These are phyloP conservation scores for Prunus salicina DNA, from an alignment of 306 rosid genomes.

Conservation along the genomic window DNA sequence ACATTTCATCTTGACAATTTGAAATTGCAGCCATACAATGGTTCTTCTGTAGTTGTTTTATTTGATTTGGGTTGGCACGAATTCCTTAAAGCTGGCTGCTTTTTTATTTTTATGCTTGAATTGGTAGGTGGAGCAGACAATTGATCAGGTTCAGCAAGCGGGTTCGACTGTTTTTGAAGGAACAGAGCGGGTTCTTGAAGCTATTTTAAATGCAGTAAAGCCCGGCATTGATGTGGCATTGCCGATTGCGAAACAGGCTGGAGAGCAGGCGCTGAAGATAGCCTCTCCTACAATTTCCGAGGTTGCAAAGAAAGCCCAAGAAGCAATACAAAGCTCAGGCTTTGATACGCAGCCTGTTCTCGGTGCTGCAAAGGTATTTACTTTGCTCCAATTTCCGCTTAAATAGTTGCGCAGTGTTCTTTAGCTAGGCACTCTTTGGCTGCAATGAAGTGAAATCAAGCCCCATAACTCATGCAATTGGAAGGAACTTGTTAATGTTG, in stretches of 20 bases:
- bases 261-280: slow-evolving; percentile 64
- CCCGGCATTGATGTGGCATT: slow-evolving; percentile 71
- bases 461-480: background rate
- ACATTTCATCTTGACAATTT: background rate
- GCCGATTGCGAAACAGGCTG: slow-evolving; percentile 71
- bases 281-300: slow-evolving; percentile 83
- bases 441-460: slow-evolving; percentile 1
- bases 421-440: background rate
- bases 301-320: slow-evolving; percentile 76
- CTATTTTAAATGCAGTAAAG: slow-evolving; percentile 53
- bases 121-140: slow-evolving; percentile 71
- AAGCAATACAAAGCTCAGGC: slow-evolving; percentile 72
- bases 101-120: background rate
- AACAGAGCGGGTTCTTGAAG: slow-evolving; percentile 44
- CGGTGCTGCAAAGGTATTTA: slow-evolving; percentile 69
- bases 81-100: background rate
- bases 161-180: slow-evolving; percentile 54
- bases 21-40: background rate
- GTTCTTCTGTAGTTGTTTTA: background rate
- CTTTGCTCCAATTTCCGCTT: background rate
- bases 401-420: background rate
- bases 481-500: background rate
- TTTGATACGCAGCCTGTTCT: slow-evolving; percentile 63
- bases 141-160: slow-evolving; percentile 74
- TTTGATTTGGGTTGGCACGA: slow-evolving; percentile 12